phyloP scores from a whole-genome alignment of 2,329 filamentous ascomycete species.

The Aspergillus persii region DNA sequence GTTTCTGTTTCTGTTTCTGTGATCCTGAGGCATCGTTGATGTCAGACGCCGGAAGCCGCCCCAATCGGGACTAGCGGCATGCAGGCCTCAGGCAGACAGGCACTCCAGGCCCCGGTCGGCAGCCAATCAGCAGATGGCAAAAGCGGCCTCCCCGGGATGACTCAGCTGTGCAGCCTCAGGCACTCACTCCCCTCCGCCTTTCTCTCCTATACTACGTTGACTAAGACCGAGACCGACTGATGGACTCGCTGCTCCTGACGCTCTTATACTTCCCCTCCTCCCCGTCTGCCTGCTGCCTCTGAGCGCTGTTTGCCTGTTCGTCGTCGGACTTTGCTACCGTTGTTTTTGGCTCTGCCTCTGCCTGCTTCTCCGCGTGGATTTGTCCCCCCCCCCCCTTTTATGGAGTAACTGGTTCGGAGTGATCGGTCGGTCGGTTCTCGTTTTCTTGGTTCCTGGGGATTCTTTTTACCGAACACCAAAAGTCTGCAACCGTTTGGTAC shows the following conservation, averaged over 20 bases:
- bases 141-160: too few species aligned
- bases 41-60: too few species aligned
- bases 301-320: background rate
- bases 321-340: background rate
- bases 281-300: background rate
- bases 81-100: background rate
- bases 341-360: background rate
- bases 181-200: slow-evolving; percentile 8
- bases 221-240: background rate
- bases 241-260: too few species aligned
- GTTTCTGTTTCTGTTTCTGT: too few species aligned
- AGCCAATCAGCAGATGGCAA: background rate
- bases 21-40: too few species aligned
- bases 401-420: background rate
- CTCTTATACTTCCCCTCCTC: slow-evolving; percentile 5
- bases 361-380: background rate
- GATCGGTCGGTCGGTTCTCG: background rate
- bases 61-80: background rate
- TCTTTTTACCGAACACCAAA: slow-evolving; percentile 6
- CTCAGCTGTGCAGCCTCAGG: too few species aligned
- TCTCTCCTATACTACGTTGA: background rate
- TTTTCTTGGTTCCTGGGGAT: slow-evolving; percentile 4
- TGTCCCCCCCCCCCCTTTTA: background rate
- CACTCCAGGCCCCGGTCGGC: background rate
- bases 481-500: slow-evolving; percentile 1